Percentiles rank a stretch among this genome's conserved stretches.
Conservation (phyloP, 2,329 filamentous ascomycete species). For the Neofusicoccum laricinum region DNA sequence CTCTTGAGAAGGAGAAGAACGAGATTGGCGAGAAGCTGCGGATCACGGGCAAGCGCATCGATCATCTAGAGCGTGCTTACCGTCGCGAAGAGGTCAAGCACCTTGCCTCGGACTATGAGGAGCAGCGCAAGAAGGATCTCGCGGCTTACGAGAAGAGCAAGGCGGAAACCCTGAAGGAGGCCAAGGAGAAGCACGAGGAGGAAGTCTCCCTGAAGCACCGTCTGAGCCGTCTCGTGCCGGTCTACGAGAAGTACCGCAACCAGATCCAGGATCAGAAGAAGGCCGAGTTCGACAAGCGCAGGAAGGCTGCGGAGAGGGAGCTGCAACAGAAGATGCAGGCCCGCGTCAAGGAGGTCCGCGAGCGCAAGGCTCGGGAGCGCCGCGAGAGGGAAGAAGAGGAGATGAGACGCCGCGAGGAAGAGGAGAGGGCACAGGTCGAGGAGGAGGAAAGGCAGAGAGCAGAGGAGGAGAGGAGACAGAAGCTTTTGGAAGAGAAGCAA, state of each 20-base stretch:
- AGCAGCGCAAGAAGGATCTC: constrained; percentile 74
- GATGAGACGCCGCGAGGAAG: constrained; percentile 73
- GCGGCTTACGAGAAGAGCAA: constrained; percentile 78
- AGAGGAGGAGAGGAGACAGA: constrained; percentile 75
- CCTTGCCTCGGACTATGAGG: constrained; percentile 77
- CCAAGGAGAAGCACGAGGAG: constrained; percentile 86
- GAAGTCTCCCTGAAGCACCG: constrained; percentile 92
- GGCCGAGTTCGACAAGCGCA: constrained; percentile 93
- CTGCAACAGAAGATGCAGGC: constrained; percentile 86
- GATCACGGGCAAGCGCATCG: constrained; percentile 90
- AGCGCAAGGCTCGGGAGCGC: constrained; percentile 78
- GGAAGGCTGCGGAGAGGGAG: constrained; percentile 86
- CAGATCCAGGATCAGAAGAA: constrained; percentile 82
- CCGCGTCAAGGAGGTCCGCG: constrained; percentile 84
- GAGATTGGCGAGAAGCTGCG: constrained; percentile 88
- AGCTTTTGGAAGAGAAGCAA: constrained; percentile 68
- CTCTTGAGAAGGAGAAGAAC: constrained; percentile 97
- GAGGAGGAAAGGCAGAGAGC: constrained; percentile 78
- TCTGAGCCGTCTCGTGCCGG: constrained; percentile 76
- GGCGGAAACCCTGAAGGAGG: constrained; percentile 71
- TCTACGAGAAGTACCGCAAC: constrained; percentile 79
- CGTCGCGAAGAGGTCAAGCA: constrained; percentile 95
- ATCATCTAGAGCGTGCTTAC: constrained; percentile 95
- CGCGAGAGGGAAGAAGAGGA: constrained; percentile 82
- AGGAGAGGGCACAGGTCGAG: constrained; percentile 76